Percentiles rank a stretch among this genome's conserved stretches.
These are phyloP conservation scores for Fusarium beomiforme DNA, from an alignment of 2,329 filamentous ascomycete genomes.

Conservation along the genomic window DNA sequence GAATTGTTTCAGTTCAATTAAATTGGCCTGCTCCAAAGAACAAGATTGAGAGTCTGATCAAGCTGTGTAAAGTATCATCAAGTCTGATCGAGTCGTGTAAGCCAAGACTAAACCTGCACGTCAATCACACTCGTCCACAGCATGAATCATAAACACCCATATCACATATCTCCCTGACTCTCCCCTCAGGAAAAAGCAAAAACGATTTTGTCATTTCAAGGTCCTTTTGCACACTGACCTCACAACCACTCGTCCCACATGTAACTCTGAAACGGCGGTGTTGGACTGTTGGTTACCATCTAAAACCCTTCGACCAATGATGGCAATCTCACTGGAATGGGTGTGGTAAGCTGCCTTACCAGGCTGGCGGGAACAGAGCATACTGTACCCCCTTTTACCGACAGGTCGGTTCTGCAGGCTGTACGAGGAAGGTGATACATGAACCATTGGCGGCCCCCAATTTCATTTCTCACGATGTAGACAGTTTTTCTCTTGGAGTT, in stretches of 20 bases:
- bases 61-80: neutral
- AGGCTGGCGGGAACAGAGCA: slow-evolving; percentile 7
- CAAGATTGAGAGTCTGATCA: neutral
- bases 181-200: neutral
- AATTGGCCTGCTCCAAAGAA: too few species aligned
- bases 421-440: slow-evolving; percentile 11
- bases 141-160: neutral
- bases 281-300: slow-evolving; percentile 9
- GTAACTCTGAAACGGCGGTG: slow-evolving; percentile 19
- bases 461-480: neutral
- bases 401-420: slow-evolving; percentile 13
- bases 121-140: neutral
- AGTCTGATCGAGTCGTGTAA: neutral
- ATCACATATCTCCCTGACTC: neutral
- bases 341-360: slow-evolving; percentile 19
- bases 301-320: neutral
- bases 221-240: slow-evolving; percentile 10
- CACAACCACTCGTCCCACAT: neutral
- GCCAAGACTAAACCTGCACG: neutral
- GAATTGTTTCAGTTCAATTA: too few species aligned
- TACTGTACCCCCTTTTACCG: slow-evolving; percentile 28
- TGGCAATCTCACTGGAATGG: neutral
- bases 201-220: slow-evolving; percentile 5
- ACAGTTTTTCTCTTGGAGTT: neutral
- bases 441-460: neutral